phyloP scores from a whole-genome alignment of 495 filamentous ascomycete species.

The Hypomontagnella monticulosa region DNA sequence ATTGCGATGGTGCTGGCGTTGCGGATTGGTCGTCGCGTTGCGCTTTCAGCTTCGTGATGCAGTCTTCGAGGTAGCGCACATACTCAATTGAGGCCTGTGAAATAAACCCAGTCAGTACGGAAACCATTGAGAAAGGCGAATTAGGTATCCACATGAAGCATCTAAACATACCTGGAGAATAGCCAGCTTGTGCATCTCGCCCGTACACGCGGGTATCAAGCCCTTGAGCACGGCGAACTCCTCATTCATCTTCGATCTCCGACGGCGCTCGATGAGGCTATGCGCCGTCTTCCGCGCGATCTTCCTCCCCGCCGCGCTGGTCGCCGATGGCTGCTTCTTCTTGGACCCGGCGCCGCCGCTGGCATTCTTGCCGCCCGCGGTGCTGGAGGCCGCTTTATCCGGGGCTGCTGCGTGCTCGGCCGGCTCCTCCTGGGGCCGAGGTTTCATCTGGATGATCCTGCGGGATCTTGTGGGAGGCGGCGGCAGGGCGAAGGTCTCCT shows the following conservation, averaged over 20 bases:
- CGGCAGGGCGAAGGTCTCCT: slow-evolving; percentile 78
- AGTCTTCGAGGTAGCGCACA: slow-evolving; percentile 91
- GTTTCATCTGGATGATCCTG: slow-evolving; percentile 99
- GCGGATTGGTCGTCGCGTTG: slow-evolving; percentile 50
- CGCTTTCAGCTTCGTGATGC: slow-evolving; percentile 81
- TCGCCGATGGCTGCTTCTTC: slow-evolving; percentile 74
- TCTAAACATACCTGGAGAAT: slow-evolving; percentile 86
- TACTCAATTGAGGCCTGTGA: slow-evolving; percentile 93
- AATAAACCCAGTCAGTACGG: too few species aligned
- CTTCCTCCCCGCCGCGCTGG: slow-evolving; percentile 85
- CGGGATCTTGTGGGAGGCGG: slow-evolving; percentile 91
- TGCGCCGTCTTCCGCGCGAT: slow-evolving; percentile 97
- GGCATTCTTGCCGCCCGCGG: slow-evolving; percentile 43
- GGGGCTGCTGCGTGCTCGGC: slow-evolving; percentile 29
- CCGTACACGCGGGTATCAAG: slow-evolving; percentile 92
- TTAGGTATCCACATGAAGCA: too few species aligned
- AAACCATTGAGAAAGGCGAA: too few species aligned
- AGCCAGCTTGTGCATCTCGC: slow-evolving; percentile 98
- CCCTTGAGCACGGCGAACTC: slow-evolving; percentile 93
- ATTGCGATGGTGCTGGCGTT: slow-evolving; percentile 27
- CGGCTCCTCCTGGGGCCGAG: slow-evolving; percentile 56
- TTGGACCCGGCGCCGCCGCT: slow-evolving; percentile 59
- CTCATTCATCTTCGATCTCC: slow-evolving; percentile 98
- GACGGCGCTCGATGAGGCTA: slow-evolving; percentile 88
- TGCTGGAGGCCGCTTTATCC: slow-evolving; percentile 27